Base-by-base conservation (phyloP, 1,284 basidiomycete species). In the Golubevia pallescens region DNA sequence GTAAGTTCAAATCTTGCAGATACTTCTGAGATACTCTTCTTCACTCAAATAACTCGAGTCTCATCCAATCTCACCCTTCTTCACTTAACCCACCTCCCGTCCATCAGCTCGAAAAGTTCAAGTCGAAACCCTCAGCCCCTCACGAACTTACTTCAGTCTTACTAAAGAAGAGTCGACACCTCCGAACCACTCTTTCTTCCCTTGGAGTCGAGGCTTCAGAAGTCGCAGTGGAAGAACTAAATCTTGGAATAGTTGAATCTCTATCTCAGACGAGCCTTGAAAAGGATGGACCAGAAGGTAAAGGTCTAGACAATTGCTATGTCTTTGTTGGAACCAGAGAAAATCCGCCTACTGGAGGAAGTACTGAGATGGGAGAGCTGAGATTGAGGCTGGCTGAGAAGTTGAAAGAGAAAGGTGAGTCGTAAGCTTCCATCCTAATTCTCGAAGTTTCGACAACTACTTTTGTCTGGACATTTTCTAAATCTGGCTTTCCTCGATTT, bases 301-400 rank as follows among this genome's bases (percentile, higher is more conserved):
- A 38, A 10, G 10, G 10, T 4, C 34, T 38, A 4, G 5, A 5
- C 10, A 38, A 38, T 38, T 63, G 67, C 5, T 68, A 75, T 53
- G 63, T 84, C 54, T 75, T 65, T 61, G 64, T 74, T 19, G 65
- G 62, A 20, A 52, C 61, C 7, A 71, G 71, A 8, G n/a, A 59
- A 42, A 57, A 74, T 32, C 73, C 74, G 7, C 65, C 77, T 5
- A 74, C 85, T 93, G 93, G 94, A 92, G 93, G 93, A 54, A 93
- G 92, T 78, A 96, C 94, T 0, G 87, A 89, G 2, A 87, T 97
- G 38, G 95, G 95, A 59, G 89, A 90, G 68, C 81, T 92, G 66
- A 90, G 95, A 67, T 88, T 92, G 58, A 88, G 80, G 56, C 77
- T 90, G 32, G 88, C 94, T 60, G 89, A 90, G 2, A 89, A 90